Conservation (phyloP, 108 stramenopile genomes). For the Epithemia pelagica region DNA sequence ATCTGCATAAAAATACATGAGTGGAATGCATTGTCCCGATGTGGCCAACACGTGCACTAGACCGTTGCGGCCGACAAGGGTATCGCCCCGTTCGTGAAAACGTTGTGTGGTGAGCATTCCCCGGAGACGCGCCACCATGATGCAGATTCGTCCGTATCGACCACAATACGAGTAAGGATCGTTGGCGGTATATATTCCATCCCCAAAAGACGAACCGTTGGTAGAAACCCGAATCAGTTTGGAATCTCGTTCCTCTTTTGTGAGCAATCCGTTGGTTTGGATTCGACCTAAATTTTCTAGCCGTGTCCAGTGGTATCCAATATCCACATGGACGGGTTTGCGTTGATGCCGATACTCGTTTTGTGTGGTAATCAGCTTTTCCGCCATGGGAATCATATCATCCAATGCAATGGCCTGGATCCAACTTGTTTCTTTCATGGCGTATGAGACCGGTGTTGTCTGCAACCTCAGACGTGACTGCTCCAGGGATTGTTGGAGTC, state of each 20-base stretch:
- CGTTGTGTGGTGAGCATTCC: background rate
- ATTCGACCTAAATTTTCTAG: slow-evolving; percentile 13
- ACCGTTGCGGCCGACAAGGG: background rate
- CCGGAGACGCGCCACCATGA: slow-evolving; percentile 11
- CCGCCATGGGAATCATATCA: slow-evolving; percentile 5
- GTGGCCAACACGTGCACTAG: background rate
- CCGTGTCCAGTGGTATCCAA: slow-evolving; percentile 40
- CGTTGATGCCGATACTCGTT: background rate
- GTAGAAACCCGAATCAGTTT: slow-evolving; percentile 1
- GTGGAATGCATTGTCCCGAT: slow-evolving; percentile 6
- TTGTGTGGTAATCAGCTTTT: background rate
- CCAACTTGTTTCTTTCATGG: background rate
- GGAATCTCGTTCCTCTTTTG: slow-evolving; percentile 12
- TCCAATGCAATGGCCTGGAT: background rate
- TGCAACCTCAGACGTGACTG: background rate
- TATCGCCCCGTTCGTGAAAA: background rate
- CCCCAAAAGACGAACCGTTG: slow-evolving; percentile 12
- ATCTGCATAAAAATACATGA: background rate
- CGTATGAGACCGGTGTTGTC: background rate
- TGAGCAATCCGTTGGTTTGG: slow-evolving; percentile 20
- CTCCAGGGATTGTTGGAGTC: background rate
- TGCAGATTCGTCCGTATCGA: slow-evolving; percentile 16
- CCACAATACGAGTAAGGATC: background rate
- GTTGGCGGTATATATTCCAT: slow-evolving; percentile 14
- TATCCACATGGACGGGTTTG: slow-evolving; percentile 9